Conservation (phyloP, 768 basidiomycete species). For the Russula griseocarnosa region DNA sequence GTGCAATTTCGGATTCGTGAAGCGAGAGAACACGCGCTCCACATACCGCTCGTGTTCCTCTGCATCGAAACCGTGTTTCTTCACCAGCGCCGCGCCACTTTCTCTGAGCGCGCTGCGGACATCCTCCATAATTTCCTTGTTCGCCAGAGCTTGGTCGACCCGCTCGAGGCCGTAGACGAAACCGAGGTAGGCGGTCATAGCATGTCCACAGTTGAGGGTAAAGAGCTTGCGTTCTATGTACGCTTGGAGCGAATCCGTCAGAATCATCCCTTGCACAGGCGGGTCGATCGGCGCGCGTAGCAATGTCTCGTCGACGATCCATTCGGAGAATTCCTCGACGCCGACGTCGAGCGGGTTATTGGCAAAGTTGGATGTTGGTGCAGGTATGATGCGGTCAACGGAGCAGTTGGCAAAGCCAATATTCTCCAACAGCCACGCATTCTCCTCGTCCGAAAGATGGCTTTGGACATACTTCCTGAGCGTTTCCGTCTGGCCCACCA, state of each 20-base stretch:
- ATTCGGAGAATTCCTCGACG: slow-evolving; percentile 42
- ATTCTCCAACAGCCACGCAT: slow-evolving; percentile 32
- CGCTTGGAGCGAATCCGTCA: slow-evolving; percentile 35
- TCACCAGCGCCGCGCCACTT: slow-evolving; percentile 38
- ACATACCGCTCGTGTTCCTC: slow-evolving; percentile 35
- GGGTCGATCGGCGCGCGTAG: slow-evolving; percentile 33
- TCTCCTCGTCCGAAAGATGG: slow-evolving; percentile 35
- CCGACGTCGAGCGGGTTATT: slow-evolving; percentile 38
- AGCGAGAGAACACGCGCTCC: slow-evolving; percentile 36
- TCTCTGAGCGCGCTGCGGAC: slow-evolving; percentile 38
- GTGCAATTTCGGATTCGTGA: slow-evolving; percentile 37
- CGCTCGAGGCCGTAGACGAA: slow-evolving; percentile 34
- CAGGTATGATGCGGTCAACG: slow-evolving; percentile 40
- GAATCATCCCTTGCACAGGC: slow-evolving; percentile 34
- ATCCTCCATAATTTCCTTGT: slow-evolving; percentile 33
- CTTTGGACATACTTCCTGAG: slow-evolving; percentile 34
- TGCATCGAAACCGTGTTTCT: slow-evolving; percentile 32
- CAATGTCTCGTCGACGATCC: slow-evolving; percentile 37
- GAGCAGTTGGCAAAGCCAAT: slow-evolving; percentile 43
- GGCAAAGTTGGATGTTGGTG: slow-evolving; percentile 13
- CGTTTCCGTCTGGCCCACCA: slow-evolving; percentile 36
- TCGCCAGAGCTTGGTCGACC: slow-evolving; percentile 36
- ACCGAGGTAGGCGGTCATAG: slow-evolving; percentile 40
- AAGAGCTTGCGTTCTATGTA: slow-evolving; percentile 44
- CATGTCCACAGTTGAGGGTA: slow-evolving; percentile 43